Evolutionary conservation across 768 basidiomycete genomes (phyloP).

Genomic region (Suillus lakei): DNA sequence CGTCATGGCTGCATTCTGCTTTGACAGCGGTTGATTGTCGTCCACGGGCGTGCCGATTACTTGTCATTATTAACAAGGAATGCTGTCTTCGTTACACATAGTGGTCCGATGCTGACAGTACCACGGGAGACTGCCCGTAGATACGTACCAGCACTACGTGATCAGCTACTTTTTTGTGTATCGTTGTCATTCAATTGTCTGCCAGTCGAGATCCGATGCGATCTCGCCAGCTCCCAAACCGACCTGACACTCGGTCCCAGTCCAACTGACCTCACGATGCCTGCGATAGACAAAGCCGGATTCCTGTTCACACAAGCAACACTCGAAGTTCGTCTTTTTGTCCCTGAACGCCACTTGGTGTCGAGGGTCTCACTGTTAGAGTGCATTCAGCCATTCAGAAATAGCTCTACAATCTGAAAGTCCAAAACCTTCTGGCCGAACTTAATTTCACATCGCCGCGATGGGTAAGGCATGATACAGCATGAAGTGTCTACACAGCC

Average conservation of each 20-base stretch:
- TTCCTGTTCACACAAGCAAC: not conserved
- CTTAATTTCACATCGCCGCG: conserved; percentile 2
- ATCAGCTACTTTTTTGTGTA: not conserved
- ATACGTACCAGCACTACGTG: not conserved
- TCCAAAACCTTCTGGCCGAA: conserved; percentile 3
- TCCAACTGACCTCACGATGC: not conserved
- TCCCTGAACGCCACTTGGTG: conserved; percentile 1
- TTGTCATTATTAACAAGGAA: not conserved
- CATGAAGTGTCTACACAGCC: not conserved
- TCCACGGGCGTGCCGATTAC: not conserved
- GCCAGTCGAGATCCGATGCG: not conserved
- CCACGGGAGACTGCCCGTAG: not conserved
- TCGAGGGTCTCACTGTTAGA: not conserved
- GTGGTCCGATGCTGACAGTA: not conserved
- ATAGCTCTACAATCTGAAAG: conserved; percentile 3
- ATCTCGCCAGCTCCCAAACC: not conserved
- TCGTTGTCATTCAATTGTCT: not conserved
- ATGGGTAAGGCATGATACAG: not conserved
- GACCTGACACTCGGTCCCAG: not conserved
- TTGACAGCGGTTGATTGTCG: not conserved
- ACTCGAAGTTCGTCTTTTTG: not conserved
- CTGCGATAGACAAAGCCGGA: not conserved
- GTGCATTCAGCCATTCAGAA: not conserved
- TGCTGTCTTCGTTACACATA: not conserved
- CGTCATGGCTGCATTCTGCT: not conserved